Evolutionary conservation across 768 basidiomycete species (phyloP).

Genomic region (Coprinopsis cinerea): DNA sequence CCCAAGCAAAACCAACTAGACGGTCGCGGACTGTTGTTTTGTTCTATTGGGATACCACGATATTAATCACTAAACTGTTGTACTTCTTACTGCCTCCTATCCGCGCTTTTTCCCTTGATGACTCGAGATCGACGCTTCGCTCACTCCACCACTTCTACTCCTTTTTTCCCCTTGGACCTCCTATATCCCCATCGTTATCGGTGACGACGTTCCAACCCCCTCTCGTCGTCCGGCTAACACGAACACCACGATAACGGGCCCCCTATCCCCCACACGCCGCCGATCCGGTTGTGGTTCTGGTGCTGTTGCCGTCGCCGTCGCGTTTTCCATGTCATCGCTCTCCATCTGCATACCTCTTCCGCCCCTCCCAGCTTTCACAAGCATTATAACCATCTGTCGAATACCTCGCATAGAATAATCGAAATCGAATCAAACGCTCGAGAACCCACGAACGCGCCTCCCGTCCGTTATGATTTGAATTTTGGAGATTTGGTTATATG

Average conservation of each 20-base stretch:
- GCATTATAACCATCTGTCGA: neutral
- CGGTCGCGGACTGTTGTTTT: neutral
- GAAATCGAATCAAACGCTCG: neutral
- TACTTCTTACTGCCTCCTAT: neutral
- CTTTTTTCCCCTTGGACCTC: neutral
- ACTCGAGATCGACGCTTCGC: neutral
- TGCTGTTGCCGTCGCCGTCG: neutral
- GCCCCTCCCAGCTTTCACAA: neutral
- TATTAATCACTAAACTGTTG: slow-evolving; percentile 1
- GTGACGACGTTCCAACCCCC: neutral
- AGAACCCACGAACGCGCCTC: too few relatives aligned
- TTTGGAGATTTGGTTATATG: neutral
- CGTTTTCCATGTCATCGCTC: neutral
- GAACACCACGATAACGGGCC: neutral
- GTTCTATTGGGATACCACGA: neutral
- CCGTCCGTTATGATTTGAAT: slow-evolving; percentile 1
- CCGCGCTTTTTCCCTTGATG: neutral
- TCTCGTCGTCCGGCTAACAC: neutral
- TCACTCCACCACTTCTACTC: neutral
- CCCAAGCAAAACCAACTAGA: slow-evolving; percentile 34
- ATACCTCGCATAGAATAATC: slow-evolving; percentile 4
- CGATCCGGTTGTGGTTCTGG: neutral
- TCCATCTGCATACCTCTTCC: neutral
- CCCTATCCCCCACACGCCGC: neutral
- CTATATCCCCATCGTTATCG: neutral